Evolutionary conservation across 163 green algal genomes (phyloP).

Genomic region (Chloroidium sp.): DNA sequence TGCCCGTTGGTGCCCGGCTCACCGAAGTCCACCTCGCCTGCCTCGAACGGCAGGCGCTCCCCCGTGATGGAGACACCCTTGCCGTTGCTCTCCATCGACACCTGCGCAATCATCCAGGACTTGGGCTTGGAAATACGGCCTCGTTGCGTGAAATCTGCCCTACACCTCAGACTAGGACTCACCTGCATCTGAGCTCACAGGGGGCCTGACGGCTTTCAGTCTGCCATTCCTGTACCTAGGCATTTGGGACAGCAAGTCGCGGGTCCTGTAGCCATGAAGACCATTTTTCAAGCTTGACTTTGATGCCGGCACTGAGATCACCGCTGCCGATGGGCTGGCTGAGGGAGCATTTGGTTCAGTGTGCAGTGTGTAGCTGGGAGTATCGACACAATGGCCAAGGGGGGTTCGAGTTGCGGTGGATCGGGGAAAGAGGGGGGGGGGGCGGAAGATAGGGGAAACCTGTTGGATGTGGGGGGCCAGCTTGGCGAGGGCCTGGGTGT

Average conservation of each 20-base stretch:
- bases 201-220: too few species aligned
- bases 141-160: neutral
- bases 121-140: neutral
- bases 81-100: constrained; percentile 98
- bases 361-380: too few species aligned
- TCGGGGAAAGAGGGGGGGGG: too few species aligned
- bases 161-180: neutral
- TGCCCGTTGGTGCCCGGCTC: constrained; percentile 99
- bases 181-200: neutral
- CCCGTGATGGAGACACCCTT: constrained; percentile 95
- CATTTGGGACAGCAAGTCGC: too few species aligned
- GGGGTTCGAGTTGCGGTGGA: too few species aligned
- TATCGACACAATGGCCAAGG: too few species aligned
- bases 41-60: constrained; percentile 72
- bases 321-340: too few species aligned
- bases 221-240: too few species aligned
- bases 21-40: constrained; percentile 95
- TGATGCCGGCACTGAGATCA: too few species aligned
- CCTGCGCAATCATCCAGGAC: constrained; percentile 24
- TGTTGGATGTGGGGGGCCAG: constrained; percentile 98
- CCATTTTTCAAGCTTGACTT: too few species aligned
- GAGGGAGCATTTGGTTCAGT: too few species aligned
- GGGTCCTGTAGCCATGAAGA: too few species aligned
- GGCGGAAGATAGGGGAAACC: constrained; percentile 2
- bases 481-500: constrained; percentile 95